These are phyloP conservation scores for Cucurbita argyrosperma DNA, from an alignment of 306 rosid species.

Conservation along the genomic window DNA sequence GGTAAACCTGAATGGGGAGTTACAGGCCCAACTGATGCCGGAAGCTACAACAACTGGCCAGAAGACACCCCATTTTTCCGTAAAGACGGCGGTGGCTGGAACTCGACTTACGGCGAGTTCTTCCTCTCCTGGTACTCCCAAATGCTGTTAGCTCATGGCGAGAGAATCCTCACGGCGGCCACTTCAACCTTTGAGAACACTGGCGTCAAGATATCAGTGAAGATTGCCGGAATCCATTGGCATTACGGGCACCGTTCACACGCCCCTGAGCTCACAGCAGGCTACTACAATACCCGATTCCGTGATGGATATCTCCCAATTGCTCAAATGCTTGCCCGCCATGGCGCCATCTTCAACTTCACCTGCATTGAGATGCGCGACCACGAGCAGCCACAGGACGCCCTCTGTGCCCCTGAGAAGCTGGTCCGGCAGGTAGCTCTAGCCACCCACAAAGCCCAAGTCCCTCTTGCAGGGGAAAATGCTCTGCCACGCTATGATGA, in stretches of 20 bases:
- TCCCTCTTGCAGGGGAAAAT: constrained; percentile 81
- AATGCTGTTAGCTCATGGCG: constrained; percentile 73
- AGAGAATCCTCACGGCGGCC: constrained; percentile 65
- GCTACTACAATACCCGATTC: constrained; percentile 77
- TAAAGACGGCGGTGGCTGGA: constrained; percentile 89
- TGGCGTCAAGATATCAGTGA: constrained; percentile 69
- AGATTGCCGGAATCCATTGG: constrained; percentile 94
- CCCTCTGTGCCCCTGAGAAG: constrained; percentile 75
- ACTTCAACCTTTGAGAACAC: constrained; percentile 38
- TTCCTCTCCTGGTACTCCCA: constrained; percentile 89
- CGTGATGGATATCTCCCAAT: constrained; percentile 78
- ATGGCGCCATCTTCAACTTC: constrained; percentile 84
- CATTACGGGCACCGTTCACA: constrained; percentile 91
- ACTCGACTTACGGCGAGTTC: constrained; percentile 52
- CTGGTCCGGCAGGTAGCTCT: constrained; percentile 78
- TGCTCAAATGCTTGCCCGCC: constrained; percentile 85
- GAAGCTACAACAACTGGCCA: constrained; percentile 87
- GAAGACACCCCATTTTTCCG: constrained; percentile 79
- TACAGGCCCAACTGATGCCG: constrained; percentile 98
- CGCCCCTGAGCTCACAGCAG: constrained; percentile 97
- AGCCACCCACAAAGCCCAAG: constrained; percentile 53
- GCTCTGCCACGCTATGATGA: constrained; percentile 69
- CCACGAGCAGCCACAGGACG: constrained; percentile 85
- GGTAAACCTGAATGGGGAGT: constrained; percentile 81
- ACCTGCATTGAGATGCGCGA: constrained; percentile 93